Conservation (phyloP, 2,329 filamentous ascomycete species). For the Penicillium sp. region DNA sequence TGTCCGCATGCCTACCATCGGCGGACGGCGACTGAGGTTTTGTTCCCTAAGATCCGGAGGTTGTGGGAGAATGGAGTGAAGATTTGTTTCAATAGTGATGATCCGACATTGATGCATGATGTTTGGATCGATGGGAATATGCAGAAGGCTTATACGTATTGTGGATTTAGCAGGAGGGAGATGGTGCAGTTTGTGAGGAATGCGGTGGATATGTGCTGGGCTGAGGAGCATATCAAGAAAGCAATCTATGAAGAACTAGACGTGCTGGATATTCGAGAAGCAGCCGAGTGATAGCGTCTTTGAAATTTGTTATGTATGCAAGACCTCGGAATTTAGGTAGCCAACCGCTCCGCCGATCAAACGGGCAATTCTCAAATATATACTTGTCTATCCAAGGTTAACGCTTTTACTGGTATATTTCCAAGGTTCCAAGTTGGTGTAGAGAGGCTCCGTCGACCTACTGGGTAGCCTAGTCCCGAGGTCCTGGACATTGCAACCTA, state of each 20-base stretch:
- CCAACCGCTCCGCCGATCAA: no score
- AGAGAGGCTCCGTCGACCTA: no score
- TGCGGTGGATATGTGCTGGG: conserved; percentile 53
- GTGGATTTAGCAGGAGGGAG: conserved; percentile 43
- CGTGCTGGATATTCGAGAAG: conserved; percentile 3
- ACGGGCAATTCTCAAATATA: no score
- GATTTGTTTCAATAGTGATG: conserved; percentile 52
- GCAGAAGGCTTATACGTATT: conserved; percentile 47
- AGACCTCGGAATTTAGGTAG: no score
- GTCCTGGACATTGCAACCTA: no score
- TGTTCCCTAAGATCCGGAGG: conserved; percentile 49
- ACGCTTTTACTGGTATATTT: no score
- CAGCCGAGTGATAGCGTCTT: no score
- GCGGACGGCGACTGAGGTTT: conserved; percentile 45
- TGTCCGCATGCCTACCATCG: conserved; percentile 45
- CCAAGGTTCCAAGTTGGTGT: no score
- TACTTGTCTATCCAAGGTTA: no score
- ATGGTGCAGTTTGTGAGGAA: conserved; percentile 47
- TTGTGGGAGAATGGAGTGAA: conserved; percentile 50
- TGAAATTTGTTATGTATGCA: no score
- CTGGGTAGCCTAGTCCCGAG: no score
- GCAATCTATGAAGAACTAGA: conserved; percentile 18
- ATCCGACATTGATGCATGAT: conserved; percentile 54
- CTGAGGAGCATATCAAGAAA: conserved; percentile 41
- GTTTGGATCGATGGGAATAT: conserved; percentile 54